Percentiles rank a stretch among this genome's conserved stretches.
Evolutionary conservation across 2,329 filamentous ascomycete genomes (phyloP).

Genomic region (Aspergillus persii): DNA sequence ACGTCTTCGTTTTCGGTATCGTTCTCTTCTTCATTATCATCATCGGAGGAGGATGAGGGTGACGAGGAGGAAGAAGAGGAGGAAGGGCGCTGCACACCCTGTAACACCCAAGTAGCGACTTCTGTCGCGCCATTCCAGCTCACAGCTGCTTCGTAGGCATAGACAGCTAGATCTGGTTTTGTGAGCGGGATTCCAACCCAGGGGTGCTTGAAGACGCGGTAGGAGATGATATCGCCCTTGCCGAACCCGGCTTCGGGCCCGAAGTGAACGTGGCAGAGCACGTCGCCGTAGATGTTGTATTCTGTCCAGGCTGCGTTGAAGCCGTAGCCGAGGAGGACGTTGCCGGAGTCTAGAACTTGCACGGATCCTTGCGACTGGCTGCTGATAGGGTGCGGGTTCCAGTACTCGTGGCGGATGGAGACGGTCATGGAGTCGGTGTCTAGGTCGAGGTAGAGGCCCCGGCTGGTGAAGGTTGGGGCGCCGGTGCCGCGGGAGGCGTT

Average conservation of each 20-base stretch:
- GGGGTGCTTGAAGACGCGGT: conserved; percentile 53
- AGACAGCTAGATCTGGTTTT: conserved; percentile 23
- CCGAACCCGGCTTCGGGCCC: conserved; percentile 24
- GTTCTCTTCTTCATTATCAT: neutral
- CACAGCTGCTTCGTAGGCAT: conserved; percentile 20
- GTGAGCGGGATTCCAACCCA: conserved; percentile 53
- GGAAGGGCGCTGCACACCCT: conserved; percentile 11
- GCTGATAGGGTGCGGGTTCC: conserved; percentile 38
- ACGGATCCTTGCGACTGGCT: conserved; percentile 45
- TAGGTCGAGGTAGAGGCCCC: conserved; percentile 47
- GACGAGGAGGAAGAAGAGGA: neutral
- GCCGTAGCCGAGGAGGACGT: conserved; percentile 52
- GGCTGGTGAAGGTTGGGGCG: conserved; percentile 29
- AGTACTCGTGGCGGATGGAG: conserved; percentile 39
- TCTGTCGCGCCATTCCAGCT: conserved; percentile 41
- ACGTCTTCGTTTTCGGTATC: neutral
- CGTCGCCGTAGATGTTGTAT: conserved; percentile 43
- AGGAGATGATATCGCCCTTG: conserved; percentile 45
- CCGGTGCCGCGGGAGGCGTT: conserved; percentile 32
- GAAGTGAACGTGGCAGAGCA: conserved; percentile 56
- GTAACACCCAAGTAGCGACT: conserved; percentile 29
- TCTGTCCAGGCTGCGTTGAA: conserved; percentile 52
- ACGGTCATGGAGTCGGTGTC: conserved; percentile 48
- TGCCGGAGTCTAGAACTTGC: conserved; percentile 43
- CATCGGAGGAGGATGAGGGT: neutral